These are phyloP conservation scores for Aureobasidium zeae DNA, from an alignment of 2,329 filamentous ascomycete genomes.

Conservation along the genomic window DNA sequence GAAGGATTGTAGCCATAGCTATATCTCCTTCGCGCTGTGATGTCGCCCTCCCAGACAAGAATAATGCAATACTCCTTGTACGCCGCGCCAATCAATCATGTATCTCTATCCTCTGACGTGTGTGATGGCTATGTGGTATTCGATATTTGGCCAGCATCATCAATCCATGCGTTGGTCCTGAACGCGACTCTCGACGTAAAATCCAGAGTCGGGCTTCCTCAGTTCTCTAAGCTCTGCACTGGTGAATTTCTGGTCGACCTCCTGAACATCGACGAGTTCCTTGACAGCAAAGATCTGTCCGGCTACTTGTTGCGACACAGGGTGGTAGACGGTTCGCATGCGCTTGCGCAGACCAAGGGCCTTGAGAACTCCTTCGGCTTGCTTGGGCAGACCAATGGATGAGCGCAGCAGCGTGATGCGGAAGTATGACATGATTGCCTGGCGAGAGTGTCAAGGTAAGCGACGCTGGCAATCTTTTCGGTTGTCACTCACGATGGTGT, in stretches of 20 bases:
- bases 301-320: constrained; percentile 68
- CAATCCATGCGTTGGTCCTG: constrained; percentile 11
- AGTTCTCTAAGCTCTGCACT: constrained; percentile 59
- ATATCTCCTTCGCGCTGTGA: neutral
- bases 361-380: constrained; percentile 69
- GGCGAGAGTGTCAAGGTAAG: neutral
- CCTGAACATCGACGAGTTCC: constrained; percentile 74
- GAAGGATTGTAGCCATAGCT: too few relatives aligned
- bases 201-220: constrained; percentile 69
- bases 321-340: constrained; percentile 81
- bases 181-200: constrained; percentile 59
- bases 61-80: too few relatives aligned
- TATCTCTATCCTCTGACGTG: too few relatives aligned
- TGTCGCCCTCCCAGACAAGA: neutral
- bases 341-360: constrained; percentile 80
- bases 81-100: too few relatives aligned
- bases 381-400: constrained; percentile 72
- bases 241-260: constrained; percentile 58
- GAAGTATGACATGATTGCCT: constrained; percentile 64
- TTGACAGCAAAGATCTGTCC: constrained; percentile 93
- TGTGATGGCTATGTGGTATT: neutral
- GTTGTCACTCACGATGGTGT: neutral
- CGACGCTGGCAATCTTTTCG: too few relatives aligned
- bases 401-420: constrained; percentile 84
- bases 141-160: neutral